Evolutionary conservation across 192 early-diverging fungal genomes (phyloP), one percentile per base, ranked within the genome.

Genomic region (Podila epigama): DNA sequence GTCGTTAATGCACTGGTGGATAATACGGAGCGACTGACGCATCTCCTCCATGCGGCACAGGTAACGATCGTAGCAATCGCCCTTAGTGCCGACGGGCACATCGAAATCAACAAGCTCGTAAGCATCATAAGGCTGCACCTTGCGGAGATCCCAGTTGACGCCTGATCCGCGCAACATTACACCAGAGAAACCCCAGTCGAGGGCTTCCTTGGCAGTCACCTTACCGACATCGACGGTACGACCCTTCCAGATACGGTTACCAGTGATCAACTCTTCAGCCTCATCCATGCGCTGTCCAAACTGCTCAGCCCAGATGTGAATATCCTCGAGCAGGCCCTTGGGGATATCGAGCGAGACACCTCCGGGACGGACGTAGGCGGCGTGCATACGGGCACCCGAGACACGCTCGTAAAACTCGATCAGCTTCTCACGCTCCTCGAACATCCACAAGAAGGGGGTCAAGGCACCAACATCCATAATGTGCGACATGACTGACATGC

Each of bases 341-440:
- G 97, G 97, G 59, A 99, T 73, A 80, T 99, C 97, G 39, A 94
- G 84, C 2, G 94, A 85, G 25, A 99, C 97, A 69, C 97, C 97
- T 20, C 96, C 97, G 6, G 96, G 96, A 60, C 97, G 91, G 39
- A 99, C 92, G 75, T 97, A 99, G 37, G 96, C 96, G 34, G 95
- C 89, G 83, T 99, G 97, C 90, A 99, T 95, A 73, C 97, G 95
- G 33, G 97, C 97, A 39, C 97, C 97, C 15, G 93, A 96, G 31
- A 97, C 96, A 77, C 97, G 95, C 79, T 99, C 97, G 83, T 99
- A 99, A 70, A 96, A 97, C 88, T 99, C 97, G 94, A 99, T 99
- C 66, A 96, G 83, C 82, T 96, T 95, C 80, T 99, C 97, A 79
- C 97, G 95, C 85, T 99, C 97, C 87, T 99, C 97, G 70, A 99